Base-by-base conservation (phyloP, 176 grass and related monocot genomes). In the Coix lacrymajobi region DNA sequence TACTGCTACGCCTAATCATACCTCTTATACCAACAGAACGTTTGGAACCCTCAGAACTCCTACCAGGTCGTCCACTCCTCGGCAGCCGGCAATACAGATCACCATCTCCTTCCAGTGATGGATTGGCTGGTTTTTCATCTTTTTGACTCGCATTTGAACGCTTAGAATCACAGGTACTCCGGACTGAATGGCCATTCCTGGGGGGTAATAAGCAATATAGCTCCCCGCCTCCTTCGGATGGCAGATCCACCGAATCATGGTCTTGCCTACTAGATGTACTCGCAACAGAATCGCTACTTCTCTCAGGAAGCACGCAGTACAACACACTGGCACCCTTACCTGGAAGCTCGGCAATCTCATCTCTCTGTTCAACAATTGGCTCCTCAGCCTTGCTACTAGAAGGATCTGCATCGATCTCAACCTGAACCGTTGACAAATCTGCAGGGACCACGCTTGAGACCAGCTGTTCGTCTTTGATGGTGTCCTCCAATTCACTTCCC, bases 131-230 rank as follows among this genome's bases (percentile, higher is more conserved):
- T 64, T 29, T 30, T 17, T 33, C 49, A 7, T 72, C 78, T 45
- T 78, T 90, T 29, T 22, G 44, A 43, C 75, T 69, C 8, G 16
- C 61, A 80, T 36, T 86, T 31, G 87, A 86, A 43, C 80, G 72
- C 17, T 77, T 94, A 34, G 82, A 90, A 73, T 89, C 84, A 77
- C 38, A 30, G 25, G 19, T 34, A 79, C 80, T 85, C 84, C 86
- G 78, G 58, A 60, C 73, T 29, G 91, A 83, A 71, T 54, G 26
- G n/a, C 62, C 81, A 70, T 79, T 84, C 78, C 86, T 89, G 28
- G 83, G 77, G 2, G 89, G 89, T 76, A 94, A 87, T 66, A 94
- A 0, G 19, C 89, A 94, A 54, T 87, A 94, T 24, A 94, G 77
- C n/a, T 96, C 93, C 28, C 71, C 84, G 40, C 44, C 75, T 32